A percentile compares a stretch with the other conserved stretches of the same genome.
Conservation (phyloP, 352 stramenopile genomes). For the Pythium inflatum region DNA sequence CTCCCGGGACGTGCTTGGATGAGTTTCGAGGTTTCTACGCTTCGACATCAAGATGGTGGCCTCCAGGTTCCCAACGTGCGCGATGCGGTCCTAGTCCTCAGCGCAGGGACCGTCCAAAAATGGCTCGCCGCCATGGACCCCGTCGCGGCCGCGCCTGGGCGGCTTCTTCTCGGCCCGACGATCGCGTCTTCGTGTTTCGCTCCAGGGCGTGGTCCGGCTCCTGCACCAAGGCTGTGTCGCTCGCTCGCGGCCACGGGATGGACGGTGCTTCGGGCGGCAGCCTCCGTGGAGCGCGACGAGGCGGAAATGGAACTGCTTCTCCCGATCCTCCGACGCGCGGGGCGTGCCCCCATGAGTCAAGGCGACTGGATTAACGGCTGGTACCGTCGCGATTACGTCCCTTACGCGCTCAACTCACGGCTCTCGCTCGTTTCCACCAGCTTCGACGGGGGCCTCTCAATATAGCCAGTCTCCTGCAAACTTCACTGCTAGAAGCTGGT, state of each 20-base stretch:
- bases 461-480: not conserved
- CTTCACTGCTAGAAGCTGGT: not conserved
- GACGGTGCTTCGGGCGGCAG: not conserved
- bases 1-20: not conserved
- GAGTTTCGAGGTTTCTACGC: not conserved
- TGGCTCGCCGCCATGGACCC: not conserved
- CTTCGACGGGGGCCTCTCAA: not conserved
- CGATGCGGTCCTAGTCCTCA: not conserved
- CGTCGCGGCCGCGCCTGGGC: not conserved
- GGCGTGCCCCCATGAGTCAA: not conserved
- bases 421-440: too few species aligned
- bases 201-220: not conserved
- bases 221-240: not conserved
- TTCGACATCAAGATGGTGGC: not conserved
- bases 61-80: not conserved
- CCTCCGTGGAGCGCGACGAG: not conserved
- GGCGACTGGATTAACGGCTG: not conserved
- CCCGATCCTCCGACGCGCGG: not conserved
- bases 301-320: not conserved
- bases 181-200: too few species aligned
- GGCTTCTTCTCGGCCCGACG: not conserved
- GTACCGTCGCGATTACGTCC: not conserved
- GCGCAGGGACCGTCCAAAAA: not conserved
- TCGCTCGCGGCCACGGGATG: not conserved
- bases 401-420: not conserved